Evolutionary conservation across 2,329 filamentous ascomycete genomes (phyloP), one percentile per base, ranked within the genome.

Genomic region (Trichoderma atrobrunneum): DNA sequence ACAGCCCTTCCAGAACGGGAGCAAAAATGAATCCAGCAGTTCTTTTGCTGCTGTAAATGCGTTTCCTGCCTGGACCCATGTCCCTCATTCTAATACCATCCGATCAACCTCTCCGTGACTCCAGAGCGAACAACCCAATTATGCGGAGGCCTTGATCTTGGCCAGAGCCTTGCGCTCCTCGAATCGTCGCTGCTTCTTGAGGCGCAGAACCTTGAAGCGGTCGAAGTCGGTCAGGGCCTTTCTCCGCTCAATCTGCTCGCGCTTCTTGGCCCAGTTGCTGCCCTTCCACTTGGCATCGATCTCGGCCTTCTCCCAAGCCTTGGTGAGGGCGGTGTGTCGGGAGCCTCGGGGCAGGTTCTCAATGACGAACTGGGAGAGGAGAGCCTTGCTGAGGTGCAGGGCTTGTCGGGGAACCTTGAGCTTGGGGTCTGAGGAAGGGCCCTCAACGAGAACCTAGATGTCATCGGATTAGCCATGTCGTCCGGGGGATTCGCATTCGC

Each of bases 111-210:
- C 76, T 82, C 75, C 76, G 70, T 72, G 73, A 76, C 74, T 77
- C 78, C 78, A 72, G 72, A 76, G 76, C 63, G 63, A 72, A 72
- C 56, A 77, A 57, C 66, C 75, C 76, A 81, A 83, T 86, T 92
- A 93, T 84, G 92, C 91, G 80, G 91, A 87, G 80, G 92, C 91
- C 88, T 92, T 93, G 87, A 97, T 88, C 91, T 97, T 97, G 84
- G 94, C 93, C 83, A 97, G 89, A 81, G 93, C 92, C 92, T 98
- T 98, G 87, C 92, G 92, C 87, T 97, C 92, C 90, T 98, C 95
- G 88, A 97, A 98, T 84, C 95, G 93, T 85, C 95, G 93, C 92
- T 98, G 95, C 92, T 99, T 99, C 92, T 95, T 97, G 87, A 98
- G 89, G 86, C 95, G 92, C 91, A 98, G 89, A 81, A 98, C 96